Conservation (phyloP, 257 asterid genomes). For the Phtheirospermum japonicum region DNA sequence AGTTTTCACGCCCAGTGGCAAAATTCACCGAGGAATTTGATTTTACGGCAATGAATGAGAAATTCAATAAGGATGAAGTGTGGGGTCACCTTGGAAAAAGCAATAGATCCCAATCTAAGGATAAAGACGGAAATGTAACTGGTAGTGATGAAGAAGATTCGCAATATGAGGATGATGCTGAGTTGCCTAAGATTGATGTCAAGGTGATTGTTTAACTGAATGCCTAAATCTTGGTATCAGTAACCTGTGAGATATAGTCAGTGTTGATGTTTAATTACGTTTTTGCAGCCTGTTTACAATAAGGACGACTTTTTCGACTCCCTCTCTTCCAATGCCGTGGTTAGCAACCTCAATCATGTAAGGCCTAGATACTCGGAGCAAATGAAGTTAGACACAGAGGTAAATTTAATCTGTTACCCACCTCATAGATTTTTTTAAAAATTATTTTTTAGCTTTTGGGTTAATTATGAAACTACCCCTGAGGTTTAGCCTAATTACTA, state of each 20-base stretch:
- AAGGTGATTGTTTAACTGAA: constrained; percentile 41
- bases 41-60: constrained; percentile 96
- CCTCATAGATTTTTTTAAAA: too few species aligned
- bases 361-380: constrained; percentile 92
- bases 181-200: constrained; percentile 53
- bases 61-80: constrained; percentile 91
- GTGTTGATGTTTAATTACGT: not conserved
- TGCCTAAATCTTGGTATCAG: constrained; percentile 5
- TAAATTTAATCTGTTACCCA: constrained; percentile 21
- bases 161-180: constrained; percentile 52
- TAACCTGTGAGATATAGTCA: not conserved
- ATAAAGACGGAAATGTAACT: constrained; percentile 54
- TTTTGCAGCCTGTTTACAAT: constrained; percentile 68
- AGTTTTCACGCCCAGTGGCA: constrained; percentile 61
- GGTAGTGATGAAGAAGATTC: constrained; percentile 55
- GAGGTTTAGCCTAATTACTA: too few species aligned
- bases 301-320: constrained; percentile 94
- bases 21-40: constrained; percentile 90
- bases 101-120: constrained; percentile 45
- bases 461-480: not conserved
- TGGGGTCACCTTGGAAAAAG: constrained; percentile 99
- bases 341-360: constrained; percentile 51
- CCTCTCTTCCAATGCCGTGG: constrained; percentile 58
- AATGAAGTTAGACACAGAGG: constrained; percentile 93
- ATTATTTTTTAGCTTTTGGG: not conserved